Evolutionary conservation across 768 basidiomycete genomes (phyloP).

Genomic region (Wakefieldia striispora): DNA sequence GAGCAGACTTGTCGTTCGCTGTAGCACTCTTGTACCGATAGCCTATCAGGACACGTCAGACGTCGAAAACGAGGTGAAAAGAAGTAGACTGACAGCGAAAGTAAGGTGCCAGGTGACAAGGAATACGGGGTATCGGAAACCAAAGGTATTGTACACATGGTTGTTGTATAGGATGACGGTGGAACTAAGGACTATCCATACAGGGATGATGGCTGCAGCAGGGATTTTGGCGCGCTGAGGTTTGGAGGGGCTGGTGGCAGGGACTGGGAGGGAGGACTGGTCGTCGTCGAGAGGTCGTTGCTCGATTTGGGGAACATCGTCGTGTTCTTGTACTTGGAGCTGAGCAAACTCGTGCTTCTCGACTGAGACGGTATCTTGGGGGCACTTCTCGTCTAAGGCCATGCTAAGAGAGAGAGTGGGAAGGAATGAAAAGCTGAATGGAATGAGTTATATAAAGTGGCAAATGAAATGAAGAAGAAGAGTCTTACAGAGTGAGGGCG

Average conservation of each 20-base stretch:
- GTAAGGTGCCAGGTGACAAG: conserved; percentile 84
- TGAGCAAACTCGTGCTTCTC: conserved; percentile 23
- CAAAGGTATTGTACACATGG: conserved; percentile 75
- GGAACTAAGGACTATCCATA: conserved; percentile 91
- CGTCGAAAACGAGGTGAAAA: background rate
- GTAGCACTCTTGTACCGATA: conserved; percentile 81
- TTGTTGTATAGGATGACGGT: conserved; percentile 97
- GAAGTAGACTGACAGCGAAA: conserved; percentile 51
- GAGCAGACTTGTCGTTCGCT: conserved; percentile 76
- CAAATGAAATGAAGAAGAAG: background rate
- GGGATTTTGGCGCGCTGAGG: conserved; percentile 54
- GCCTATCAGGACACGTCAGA: conserved; percentile 38
- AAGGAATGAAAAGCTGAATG: background rate
- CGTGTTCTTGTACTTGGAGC: conserved; percentile 20
- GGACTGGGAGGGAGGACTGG: conserved; percentile 48
- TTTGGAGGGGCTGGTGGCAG: conserved; percentile 45
- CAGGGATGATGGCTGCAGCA: conserved; percentile 72
- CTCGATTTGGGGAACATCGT: conserved; percentile 4
- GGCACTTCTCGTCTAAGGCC: conserved; percentile 27
- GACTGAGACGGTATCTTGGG: background rate
- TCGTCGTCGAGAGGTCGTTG: conserved; percentile 2
- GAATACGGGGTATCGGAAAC: conserved; percentile 91
- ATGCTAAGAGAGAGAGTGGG: conserved; percentile 7
- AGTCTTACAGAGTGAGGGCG: background rate
- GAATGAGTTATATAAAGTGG: background rate